Evolutionary conservation across 2,329 filamentous ascomycete genomes (phyloP).

Genomic region (Phialophora expanda): DNA sequence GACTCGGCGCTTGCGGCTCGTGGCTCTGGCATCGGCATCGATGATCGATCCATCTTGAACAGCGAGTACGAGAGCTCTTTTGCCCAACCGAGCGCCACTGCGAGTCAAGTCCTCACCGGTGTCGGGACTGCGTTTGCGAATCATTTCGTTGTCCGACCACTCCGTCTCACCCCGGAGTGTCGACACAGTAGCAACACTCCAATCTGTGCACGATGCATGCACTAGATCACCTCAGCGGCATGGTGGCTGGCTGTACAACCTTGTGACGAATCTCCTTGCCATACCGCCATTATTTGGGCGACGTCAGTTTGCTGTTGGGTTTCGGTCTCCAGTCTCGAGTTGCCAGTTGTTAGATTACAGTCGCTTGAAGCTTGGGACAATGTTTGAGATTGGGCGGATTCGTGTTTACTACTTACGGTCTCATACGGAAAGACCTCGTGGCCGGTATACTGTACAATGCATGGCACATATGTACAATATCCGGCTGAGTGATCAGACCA

Average conservation of each 20-base stretch:
- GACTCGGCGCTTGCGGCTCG: constrained; percentile 14
- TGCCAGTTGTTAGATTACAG: not conserved
- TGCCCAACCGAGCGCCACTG: constrained; percentile 16
- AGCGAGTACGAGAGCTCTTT: constrained; percentile 24
- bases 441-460: not conserved
- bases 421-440: not conserved
- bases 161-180: constrained; percentile 19
- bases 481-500: not conserved
- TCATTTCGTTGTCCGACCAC: not conserved
- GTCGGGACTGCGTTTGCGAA: constrained; percentile 21
- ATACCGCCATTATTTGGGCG: not conserved
- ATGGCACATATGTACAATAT: not conserved
- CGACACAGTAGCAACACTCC: constrained; percentile 2
- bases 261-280: constrained; percentile 3
- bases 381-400: not conserved
- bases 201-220: constrained; percentile 17
- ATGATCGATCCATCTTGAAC: constrained; percentile 16
- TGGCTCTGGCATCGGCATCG: constrained; percentile 9
- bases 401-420: not conserved
- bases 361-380: not conserved
- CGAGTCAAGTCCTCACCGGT: constrained; percentile 22
- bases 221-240: constrained; percentile 6
- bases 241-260: not conserved
- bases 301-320: not conserved
- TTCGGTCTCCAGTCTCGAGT: not conserved